Percentiles rank a stretch among this genome's conserved stretches.
phyloP scores from a whole-genome alignment of 2,329 filamentous ascomycete genomes.

The Diaporthe velutina region DNA sequence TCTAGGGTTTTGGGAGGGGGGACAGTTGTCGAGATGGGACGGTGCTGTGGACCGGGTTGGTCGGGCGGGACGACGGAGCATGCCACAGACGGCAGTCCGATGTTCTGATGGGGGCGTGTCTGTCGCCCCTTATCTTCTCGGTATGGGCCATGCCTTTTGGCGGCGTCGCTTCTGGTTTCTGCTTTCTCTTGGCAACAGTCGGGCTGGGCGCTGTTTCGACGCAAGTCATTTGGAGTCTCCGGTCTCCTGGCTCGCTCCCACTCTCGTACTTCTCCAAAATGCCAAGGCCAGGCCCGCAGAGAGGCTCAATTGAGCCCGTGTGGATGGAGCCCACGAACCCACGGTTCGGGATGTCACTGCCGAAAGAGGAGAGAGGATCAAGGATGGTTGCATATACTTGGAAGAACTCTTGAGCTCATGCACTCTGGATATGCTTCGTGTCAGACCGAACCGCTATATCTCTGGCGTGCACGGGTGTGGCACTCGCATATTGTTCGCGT shows the following conservation, averaged over 20 bases:
- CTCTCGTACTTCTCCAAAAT: conserved; percentile 13
- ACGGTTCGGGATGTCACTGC: neutral
- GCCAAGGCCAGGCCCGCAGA: neutral
- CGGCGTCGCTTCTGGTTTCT: conserved; percentile 21
- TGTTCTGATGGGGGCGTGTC: neutral
- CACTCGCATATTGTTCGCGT: conserved; percentile 22
- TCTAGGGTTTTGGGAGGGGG: conserved; percentile 19
- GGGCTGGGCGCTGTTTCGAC: conserved; percentile 26
- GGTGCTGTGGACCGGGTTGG: conserved; percentile 15
- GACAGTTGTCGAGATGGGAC: conserved; percentile 6
- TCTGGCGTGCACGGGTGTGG: conserved; percentile 17
- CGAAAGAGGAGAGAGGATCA: neutral
- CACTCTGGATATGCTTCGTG: neutral
- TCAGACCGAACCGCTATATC: conserved; percentile 13
- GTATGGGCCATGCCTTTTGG: conserved; percentile 8
- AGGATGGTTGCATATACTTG: conserved; percentile 2
- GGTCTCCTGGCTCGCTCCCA: conserved; percentile 2
- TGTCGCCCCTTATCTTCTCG: neutral
- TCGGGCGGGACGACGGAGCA: neutral
- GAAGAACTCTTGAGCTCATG: conserved; percentile 10
- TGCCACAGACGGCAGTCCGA: conserved; percentile 13
- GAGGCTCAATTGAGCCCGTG: neutral
- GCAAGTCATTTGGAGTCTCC: conserved; percentile 19
- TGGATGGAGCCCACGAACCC: neutral
- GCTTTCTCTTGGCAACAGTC: conserved; percentile 14